These are phyloP conservation scores for Oxyria digyna DNA, from an alignment of 148 eudicot species.

Conservation along the genomic window DNA sequence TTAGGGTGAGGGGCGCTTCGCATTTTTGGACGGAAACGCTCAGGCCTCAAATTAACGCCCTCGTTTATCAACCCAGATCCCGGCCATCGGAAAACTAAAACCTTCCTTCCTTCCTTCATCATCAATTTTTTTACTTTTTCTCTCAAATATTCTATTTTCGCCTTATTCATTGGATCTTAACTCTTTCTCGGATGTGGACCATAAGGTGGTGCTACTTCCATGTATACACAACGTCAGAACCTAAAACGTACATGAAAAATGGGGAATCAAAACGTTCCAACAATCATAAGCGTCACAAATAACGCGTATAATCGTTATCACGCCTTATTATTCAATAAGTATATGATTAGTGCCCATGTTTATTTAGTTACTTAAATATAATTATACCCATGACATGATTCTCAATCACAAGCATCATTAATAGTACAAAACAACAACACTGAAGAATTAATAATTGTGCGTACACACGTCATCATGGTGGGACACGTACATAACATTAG, in stretches of 20 bases:
- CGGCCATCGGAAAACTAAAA: background rate
- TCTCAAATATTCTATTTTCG: too few species aligned
- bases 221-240: too few species aligned
- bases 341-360: background rate
- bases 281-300: too few species aligned
- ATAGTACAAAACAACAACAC: background rate
- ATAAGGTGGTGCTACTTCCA: too few species aligned
- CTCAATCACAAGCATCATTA: background rate
- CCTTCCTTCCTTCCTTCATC: background rate
- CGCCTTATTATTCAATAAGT: too few species aligned
- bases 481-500: background rate
- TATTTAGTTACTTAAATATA: background rate
- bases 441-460: background rate
- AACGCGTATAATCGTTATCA: too few species aligned
- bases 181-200: too few species aligned
- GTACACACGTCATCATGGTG: background rate
- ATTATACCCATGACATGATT: background rate
- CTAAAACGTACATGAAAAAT: too few species aligned
- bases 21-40: slow-evolving; percentile 39
- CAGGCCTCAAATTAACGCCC: slow-evolving; percentile 21
- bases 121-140: too few species aligned
- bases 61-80: slow-evolving; percentile 7
- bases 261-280: too few species aligned
- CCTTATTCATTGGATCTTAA: too few species aligned
- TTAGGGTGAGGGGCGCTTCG: slow-evolving; percentile 20